Evolutionary conservation across 2,329 filamentous ascomycete genomes (phyloP).

Genomic region (Orbilia blumenaviensis): DNA sequence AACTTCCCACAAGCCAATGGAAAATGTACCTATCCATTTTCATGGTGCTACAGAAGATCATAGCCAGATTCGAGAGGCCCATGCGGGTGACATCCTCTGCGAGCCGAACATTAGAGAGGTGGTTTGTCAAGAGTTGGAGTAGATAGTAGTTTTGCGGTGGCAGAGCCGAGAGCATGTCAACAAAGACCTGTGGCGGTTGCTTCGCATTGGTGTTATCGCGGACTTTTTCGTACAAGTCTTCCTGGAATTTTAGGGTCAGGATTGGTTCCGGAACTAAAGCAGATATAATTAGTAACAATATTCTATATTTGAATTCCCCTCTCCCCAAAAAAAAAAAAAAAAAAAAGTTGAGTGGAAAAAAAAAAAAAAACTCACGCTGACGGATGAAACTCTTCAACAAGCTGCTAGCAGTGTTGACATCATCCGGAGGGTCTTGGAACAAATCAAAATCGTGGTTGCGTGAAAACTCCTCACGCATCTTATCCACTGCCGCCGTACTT

Average conservation of each 20-base stretch:
- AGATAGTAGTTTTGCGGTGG: conserved; percentile 58
- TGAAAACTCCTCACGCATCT: conserved; percentile 57
- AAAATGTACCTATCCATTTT: conserved; percentile 58
- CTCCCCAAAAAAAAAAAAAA: too few relatives aligned
- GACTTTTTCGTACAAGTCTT: conserved; percentile 57
- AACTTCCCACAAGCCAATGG: conserved; percentile 58
- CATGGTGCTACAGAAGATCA: conserved; percentile 58
- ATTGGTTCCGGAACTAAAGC: conserved; percentile 56
- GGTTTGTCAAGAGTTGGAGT: conserved; percentile 57
- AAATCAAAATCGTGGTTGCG: conserved; percentile 57
- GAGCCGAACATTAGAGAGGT: conserved; percentile 56
- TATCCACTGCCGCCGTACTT: conserved; percentile 57
- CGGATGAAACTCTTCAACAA: conserved; percentile 58
- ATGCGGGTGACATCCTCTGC: conserved; percentile 58
- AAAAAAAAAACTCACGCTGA: conserved; percentile 48
- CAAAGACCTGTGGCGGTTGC: conserved; percentile 56
- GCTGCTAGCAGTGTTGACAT: conserved; percentile 58
- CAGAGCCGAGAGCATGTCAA: conserved; percentile 57
- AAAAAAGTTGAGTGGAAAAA: neutral
- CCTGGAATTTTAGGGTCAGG: conserved; percentile 56
- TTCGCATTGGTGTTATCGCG: conserved; percentile 56
- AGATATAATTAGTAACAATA: neutral
- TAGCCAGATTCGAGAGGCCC: conserved; percentile 57
- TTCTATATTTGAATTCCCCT: too few relatives aligned
- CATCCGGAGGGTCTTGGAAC: conserved; percentile 58